Evolutionary conservation across 495 filamentous ascomycete species (phyloP), one percentile per base, ranked within the genome.

Genomic region (Trichoderma asperelloides): DNA sequence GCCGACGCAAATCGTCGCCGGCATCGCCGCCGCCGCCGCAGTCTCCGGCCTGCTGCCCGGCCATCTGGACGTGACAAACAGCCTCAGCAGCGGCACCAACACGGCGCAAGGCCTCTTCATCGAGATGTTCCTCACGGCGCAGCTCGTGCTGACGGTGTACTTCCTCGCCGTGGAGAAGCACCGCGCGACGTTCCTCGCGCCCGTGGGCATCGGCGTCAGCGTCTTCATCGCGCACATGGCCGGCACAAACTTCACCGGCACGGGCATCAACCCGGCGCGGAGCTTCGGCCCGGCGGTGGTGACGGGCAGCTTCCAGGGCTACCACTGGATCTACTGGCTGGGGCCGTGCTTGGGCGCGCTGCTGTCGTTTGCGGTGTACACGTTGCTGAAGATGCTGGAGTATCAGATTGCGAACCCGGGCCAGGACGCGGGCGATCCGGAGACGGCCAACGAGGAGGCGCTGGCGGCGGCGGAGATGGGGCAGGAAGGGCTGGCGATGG

Each of bases 151-250:
- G 66, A 84, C 89, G 7, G 88, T 94, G 40, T 89, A 93, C 77
- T 91, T 96, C 80, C 77, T 95, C 62, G 91, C 91, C 3, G 88
- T 87, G 18, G 91, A 93, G 75, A 95, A 93, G 77, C 89, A 92
- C 74, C 88, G 89, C 71, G 87, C 81, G 6, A 95, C 92, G 0
- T 93, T 85, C 70, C 78, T 93, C 15, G 92, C 92, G 0, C 91
- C 91, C 0, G 81, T 94, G 2, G 91, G 85, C 0, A 93, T 96
- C 69, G 92, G 91, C 5, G 69, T 91, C 27, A 77, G 88, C 0
- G 83, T 95, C 45, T 91, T 92, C 76, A 80, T 93, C 47, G 80
- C 85, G 0, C 84, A 93, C 70, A 68, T 93, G 62, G 78, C 75
- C 85, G 65, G 90, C 87, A 68, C 12, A 25, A 85, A 81, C 68